Conservation (phyloP, 2,329 filamentous ascomycete genomes). For the Scedosporium aurantiacum region DNA sequence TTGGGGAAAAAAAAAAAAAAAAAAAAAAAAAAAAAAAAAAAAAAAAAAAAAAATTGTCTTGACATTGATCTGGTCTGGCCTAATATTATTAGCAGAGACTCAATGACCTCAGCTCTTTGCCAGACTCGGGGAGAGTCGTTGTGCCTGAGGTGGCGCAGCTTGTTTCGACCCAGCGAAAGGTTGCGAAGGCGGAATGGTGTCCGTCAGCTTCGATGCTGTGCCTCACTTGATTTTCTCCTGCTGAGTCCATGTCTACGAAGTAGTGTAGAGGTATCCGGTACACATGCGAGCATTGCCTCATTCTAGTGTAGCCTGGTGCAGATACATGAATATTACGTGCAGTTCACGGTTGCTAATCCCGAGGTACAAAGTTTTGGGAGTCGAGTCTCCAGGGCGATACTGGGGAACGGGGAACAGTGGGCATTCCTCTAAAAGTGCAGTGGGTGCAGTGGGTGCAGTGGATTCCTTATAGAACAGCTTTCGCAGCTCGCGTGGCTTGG, state of each 20-base stretch:
- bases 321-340: background rate
- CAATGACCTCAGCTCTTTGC: too few relatives aligned
- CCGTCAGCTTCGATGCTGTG: too few relatives aligned
- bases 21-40: too few relatives aligned
- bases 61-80: too few relatives aligned
- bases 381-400: background rate
- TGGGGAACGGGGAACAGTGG: background rate
- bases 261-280: background rate
- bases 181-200: too few relatives aligned
- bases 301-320: background rate
- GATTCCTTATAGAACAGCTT: too few relatives aligned
- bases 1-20: too few relatives aligned
- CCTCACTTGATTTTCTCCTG: background rate
- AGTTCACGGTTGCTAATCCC: too few relatives aligned
- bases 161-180: background rate
- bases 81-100: too few relatives aligned
- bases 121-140: background rate
- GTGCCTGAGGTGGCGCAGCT: background rate
- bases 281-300: background rate
- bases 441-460: too few relatives aligned
- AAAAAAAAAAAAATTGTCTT: too few relatives aligned
- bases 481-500: background rate
- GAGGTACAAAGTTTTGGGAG: background rate
- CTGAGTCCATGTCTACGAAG: background rate
- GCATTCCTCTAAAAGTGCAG: too few relatives aligned